Evolutionary conservation across 805 yeast genomes (phyloP).

Genomic region (Cyberlindnera lachancei): DNA sequence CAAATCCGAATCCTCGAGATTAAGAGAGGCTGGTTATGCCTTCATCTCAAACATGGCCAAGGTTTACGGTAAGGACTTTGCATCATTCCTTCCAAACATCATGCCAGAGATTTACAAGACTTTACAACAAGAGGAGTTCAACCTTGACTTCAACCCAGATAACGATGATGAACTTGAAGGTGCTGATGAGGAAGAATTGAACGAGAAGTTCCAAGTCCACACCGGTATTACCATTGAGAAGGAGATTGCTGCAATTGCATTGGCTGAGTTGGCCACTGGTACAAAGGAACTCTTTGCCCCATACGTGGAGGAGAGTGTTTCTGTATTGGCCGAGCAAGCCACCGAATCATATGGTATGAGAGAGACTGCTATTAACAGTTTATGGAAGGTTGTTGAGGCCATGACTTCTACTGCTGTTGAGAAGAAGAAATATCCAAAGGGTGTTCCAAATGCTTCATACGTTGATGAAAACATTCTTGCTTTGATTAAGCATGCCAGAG

Average conservation of each 20-base stretch:
- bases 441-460: conserved; percentile 53
- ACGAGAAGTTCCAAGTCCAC: conserved; percentile 75
- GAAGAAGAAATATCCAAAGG: conserved; percentile 51
- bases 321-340: conserved; percentile 59
- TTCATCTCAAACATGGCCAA: conserved; percentile 91
- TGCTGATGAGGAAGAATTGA: conserved; percentile 47
- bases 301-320: conserved; percentile 64
- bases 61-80: conserved; percentile 86
- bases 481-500: conserved; percentile 61
- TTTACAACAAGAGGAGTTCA: conserved; percentile 80
- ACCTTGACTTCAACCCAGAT: conserved; percentile 45
- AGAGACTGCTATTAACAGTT: conserved; percentile 71
- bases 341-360: conserved; percentile 88
- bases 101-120: conserved; percentile 81
- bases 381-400: conserved; percentile 79
- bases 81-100: conserved; percentile 74
- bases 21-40: conserved; percentile 92
- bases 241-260: conserved; percentile 88
- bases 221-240: conserved; percentile 94
- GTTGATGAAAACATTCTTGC: conserved; percentile 50
- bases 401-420: conserved; percentile 46
- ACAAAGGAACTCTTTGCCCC: conserved; percentile 75
- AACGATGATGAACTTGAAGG: conserved; percentile 33
- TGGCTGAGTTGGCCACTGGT: conserved; percentile 82
- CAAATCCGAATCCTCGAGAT: conserved; percentile 68